phyloP scores from a whole-genome alignment of 2,329 filamentous ascomycete species.

The Arthroderma sp. region DNA sequence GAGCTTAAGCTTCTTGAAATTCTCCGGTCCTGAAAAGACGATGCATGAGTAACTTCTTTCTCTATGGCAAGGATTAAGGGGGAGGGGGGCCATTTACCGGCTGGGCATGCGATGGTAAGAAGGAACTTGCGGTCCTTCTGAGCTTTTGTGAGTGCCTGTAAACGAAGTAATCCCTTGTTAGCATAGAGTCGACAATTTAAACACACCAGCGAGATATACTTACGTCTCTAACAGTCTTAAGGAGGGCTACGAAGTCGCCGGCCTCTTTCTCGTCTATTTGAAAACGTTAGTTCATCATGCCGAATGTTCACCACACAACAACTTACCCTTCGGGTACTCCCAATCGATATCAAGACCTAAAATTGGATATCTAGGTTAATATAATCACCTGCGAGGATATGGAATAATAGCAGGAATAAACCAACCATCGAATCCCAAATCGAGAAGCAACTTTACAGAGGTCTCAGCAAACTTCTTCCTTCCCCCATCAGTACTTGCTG shows the following conservation, averaged over 20 bases:
- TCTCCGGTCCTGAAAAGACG: constrained; percentile 20
- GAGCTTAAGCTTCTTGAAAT: constrained; percentile 31
- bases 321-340: constrained; percentile 32
- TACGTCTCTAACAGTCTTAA: constrained; percentile 31
- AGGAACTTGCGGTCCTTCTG: constrained; percentile 30
- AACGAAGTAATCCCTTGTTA: neutral
- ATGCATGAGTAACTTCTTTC: neutral
- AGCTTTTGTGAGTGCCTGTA: constrained; percentile 3
- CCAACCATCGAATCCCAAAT: constrained; percentile 55
- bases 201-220: neutral
- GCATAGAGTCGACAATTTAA: neutral
- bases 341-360: constrained; percentile 34
- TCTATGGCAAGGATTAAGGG: neutral
- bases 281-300: neutral
- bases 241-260: constrained; percentile 29
- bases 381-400: neutral
- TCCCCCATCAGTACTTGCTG: constrained; percentile 49
- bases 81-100: constrained; percentile 17
- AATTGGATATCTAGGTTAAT: neutral
- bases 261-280: constrained; percentile 30
- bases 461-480: constrained; percentile 54
- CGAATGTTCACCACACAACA: neutral
- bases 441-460: constrained; percentile 61
- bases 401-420: constrained; percentile 2
- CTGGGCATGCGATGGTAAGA: constrained; percentile 38